A percentile compares a stretch with the other conserved stretches of the same genome.
phyloP scores from a whole-genome alignment of 371 early-diverging fungal species.

The Mucor circinelloides region DNA sequence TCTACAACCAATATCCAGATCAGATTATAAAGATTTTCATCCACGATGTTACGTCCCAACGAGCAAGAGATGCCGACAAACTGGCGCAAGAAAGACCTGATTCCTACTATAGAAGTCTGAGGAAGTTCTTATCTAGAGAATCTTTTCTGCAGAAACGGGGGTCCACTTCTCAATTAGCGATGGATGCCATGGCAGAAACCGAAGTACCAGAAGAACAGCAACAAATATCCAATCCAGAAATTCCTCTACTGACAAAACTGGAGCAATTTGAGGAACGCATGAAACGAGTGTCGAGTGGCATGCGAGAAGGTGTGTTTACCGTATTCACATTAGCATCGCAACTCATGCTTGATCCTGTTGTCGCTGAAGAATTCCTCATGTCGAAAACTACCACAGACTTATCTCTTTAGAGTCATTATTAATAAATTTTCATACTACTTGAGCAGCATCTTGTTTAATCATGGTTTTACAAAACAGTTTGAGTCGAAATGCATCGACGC shows the following conservation, averaged over 20 bases:
- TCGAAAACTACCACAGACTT: conserved; percentile 10
- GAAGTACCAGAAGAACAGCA: conserved; percentile 42
- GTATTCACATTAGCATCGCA: conserved; percentile 39
- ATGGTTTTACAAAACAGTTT: conserved; percentile 73
- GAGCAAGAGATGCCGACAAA: conserved; percentile 39
- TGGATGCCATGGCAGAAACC: conserved; percentile 44
- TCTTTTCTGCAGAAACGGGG: conserved; percentile 9
- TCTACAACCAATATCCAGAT: conserved; percentile 50
- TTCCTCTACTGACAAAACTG: conserved; percentile 36
- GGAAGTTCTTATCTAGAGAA: conserved; percentile 35
- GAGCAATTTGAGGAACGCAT: conserved; percentile 46
- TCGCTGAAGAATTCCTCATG: conserved; percentile 27
- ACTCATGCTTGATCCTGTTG: conserved; percentile 33
- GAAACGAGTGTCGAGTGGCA: conserved; percentile 25
- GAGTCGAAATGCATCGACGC: conserved; percentile 90
- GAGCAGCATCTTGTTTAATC: conserved; percentile 17
- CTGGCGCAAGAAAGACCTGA: conserved; percentile 21
- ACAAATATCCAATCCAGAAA: conserved; percentile 31
- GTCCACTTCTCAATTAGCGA: conserved; percentile 26
- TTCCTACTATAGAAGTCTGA: conserved; percentile 30
- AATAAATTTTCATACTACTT: neutral
- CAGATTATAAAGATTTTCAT: conserved; percentile 69
- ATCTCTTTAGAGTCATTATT: neutral
- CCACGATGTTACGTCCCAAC: conserved; percentile 59
- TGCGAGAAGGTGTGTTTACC: conserved; percentile 41